Evolutionary conservation across 805 yeast genomes (phyloP).

Genomic region (Candida odintsovae): DNA sequence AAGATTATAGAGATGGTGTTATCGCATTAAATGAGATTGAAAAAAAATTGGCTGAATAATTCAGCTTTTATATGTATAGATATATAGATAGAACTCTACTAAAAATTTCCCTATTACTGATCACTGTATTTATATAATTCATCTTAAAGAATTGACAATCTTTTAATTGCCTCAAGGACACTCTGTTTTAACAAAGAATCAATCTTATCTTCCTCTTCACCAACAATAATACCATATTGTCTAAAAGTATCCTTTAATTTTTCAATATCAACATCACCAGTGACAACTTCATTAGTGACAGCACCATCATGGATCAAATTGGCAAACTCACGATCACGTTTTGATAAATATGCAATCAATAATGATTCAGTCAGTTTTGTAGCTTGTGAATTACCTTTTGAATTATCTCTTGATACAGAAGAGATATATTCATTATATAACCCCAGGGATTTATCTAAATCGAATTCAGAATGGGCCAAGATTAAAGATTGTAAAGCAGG

Average conservation of each 20-base stretch:
- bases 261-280: conserved; percentile 35
- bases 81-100: conserved; percentile 1
- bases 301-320: conserved; percentile 45
- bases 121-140: too few species aligned
- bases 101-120: too few species aligned
- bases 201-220: conserved; percentile 29
- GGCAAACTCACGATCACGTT: conserved; percentile 50
- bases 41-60: conserved; percentile 7
- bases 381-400: conserved; percentile 32
- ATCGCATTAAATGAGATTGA: conserved; percentile 27
- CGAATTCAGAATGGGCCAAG: conserved; percentile 34
- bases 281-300: conserved; percentile 29
- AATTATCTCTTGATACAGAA: conserved; percentile 27
- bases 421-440: conserved; percentile 42
- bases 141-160: not conserved
- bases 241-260: conserved; percentile 38
- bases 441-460: conserved; percentile 33
- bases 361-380: conserved; percentile 43
- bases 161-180: not conserved
- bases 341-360: conserved; percentile 36
- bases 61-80: too few species aligned
- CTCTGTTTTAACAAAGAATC: not conserved
- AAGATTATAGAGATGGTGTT: conserved; percentile 24
- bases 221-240: conserved; percentile 46
- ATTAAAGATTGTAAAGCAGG: conserved; percentile 32